phyloP scores from a whole-genome alignment of 176 grass and related monocot species.

The Alloteropsis semialata region DNA sequence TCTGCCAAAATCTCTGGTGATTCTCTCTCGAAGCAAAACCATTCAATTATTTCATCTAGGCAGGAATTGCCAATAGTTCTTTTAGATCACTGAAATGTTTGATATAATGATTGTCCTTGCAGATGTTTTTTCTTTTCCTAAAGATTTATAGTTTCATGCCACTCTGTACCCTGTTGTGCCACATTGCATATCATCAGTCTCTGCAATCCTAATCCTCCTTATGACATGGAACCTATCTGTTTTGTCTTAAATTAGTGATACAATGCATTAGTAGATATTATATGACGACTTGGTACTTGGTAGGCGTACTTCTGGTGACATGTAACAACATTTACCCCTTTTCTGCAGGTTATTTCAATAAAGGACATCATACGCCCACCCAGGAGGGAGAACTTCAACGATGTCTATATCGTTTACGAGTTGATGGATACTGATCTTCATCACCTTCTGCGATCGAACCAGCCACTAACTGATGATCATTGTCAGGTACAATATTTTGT shows the following conservation, averaged over 20 bases:
- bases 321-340: background rate
- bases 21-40: slow-evolving; percentile 29
- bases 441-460: slow-evolving; percentile 84
- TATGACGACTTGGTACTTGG: background rate
- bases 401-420: slow-evolving; percentile 95
- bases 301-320: background rate
- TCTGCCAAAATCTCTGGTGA: slow-evolving; percentile 50
- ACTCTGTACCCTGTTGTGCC: background rate
- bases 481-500: slow-evolving; percentile 61
- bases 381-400: slow-evolving; percentile 89
- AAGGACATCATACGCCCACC: slow-evolving; percentile 98
- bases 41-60: background rate
- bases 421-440: slow-evolving; percentile 99
- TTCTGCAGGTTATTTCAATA: slow-evolving; percentile 74
- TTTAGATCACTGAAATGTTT: background rate
- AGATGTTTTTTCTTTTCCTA: background rate
- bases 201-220: background rate
- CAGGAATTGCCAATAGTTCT: background rate
- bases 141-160: background rate
- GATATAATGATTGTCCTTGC: background rate
- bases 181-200: background rate
- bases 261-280: background rate
- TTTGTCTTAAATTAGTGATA: background rate
- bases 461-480: slow-evolving; percentile 87
- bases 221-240: background rate